Base-by-base conservation (phyloP, 176 grass and related monocot genomes). In the Eragrostis nindensis region DNA sequence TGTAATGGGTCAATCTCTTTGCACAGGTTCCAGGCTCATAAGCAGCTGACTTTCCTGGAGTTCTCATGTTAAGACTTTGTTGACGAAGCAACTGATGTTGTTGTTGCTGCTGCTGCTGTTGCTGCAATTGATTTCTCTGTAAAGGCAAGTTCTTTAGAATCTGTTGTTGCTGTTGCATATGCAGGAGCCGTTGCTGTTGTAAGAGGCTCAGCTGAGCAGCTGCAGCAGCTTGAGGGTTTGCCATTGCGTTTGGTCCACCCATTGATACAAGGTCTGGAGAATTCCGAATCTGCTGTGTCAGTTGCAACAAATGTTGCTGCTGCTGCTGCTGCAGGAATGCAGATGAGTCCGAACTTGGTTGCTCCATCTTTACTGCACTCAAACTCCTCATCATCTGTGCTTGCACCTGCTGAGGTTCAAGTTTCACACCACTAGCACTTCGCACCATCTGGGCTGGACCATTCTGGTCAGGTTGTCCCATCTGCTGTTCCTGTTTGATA, bases 21-120 rank as follows among this genome's bases (percentile, higher is more conserved):
- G 97, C 93, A 73, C 97, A 99, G 47, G 89, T 99, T 66, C 97
- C 97, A n/a, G 97, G 97, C 80, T 99, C 97, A 42, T 99, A 96
- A 45, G 88, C 64, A 77, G 83, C n/a, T 0, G 76, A 50, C 54
- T 92, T 91, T 72, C 84, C 91, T 39, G 74, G 85, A 78, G 87
- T 84, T 89, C 88, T 71, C 80, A 89, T 84, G 66, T 85, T 88
- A 60, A 89, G 79, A 70, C 83, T 91, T 11, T 92, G 93, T 60
- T 91, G 93, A 45, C 91, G 90, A 87, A 91, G 91, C 32, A 91
- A 76, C 80, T 90, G 83, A 59, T 76, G 80, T 22, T 83, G 89
- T 0, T n/a, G n/a, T n/a, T n/a, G n/a, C n/a, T 75, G 82, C 7
- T 90, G 91, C 1, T 97, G 95, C 22, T 91, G 94, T 19, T 93